A percentile compares a stretch with the other conserved stretches of the same genome.
These are phyloP conservation scores for Lentinula sp. DNA, from an alignment of 768 basidiomycete species.

Conservation along the genomic window DNA sequence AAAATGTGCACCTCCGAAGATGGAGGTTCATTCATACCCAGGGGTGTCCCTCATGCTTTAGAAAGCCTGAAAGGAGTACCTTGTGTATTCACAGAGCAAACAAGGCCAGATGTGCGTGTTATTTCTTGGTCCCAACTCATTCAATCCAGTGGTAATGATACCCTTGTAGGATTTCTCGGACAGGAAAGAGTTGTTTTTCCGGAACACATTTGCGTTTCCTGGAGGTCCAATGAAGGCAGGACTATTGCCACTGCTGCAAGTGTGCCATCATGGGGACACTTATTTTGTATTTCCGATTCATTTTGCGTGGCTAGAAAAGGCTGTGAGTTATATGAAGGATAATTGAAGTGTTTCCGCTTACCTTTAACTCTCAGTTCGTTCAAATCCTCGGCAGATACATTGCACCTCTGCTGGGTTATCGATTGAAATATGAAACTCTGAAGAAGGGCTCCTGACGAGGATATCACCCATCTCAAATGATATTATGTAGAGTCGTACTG, in stretches of 20 bases:
- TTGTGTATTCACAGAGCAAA: conserved; percentile 11
- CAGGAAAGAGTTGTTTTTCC: conserved; percentile 4
- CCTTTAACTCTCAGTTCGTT: not conserved
- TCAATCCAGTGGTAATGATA: too few relatives aligned
- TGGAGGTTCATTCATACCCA: conserved; percentile 22
- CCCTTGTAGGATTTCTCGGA: not conserved
- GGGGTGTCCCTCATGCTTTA: conserved; percentile 21
- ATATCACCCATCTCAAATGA: too few relatives aligned
- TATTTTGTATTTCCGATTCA: not conserved
- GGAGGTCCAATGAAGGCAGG: not conserved
- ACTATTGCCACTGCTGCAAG: conserved; percentile 5
- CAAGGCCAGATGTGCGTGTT: not conserved
- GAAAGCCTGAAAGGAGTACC: conserved; percentile 19
- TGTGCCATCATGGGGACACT: not conserved
- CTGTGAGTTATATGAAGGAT: not conserved
- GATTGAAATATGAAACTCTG: not conserved
- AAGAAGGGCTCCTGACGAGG: not conserved
- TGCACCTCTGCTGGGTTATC: conserved; percentile 1
- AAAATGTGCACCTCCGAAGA: conserved; percentile 21
- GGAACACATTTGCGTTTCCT: not conserved
- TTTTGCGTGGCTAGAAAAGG: not conserved
- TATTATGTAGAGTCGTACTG: too few relatives aligned
- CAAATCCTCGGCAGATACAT: not conserved
- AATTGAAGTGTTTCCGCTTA: not conserved
- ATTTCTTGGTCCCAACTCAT: too few relatives aligned